phyloP scores from a whole-genome alignment of 169 alveolate genomes.

The Cystoisospora suis region DNA sequence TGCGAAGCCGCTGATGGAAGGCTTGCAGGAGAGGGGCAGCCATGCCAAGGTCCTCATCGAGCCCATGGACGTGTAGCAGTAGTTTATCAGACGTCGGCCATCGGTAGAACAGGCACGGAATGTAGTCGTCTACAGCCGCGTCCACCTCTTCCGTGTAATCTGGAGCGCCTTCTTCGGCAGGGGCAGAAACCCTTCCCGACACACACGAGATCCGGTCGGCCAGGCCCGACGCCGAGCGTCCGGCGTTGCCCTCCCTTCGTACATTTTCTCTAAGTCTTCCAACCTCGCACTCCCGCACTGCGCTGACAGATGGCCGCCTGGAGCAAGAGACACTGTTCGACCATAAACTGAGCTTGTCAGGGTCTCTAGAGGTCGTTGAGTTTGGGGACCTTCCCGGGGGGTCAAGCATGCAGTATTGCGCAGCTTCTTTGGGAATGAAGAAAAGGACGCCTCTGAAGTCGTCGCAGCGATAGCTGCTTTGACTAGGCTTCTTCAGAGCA shows the following conservation, averaged over 20 bases:
- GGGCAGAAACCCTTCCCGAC: too few relatives aligned
- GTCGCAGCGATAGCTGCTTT: neutral
- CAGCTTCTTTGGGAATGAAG: neutral
- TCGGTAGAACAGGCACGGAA: constrained; percentile 22
- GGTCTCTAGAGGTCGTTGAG: too few relatives aligned
- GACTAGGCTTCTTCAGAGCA: constrained; percentile 6
- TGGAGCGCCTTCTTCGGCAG: neutral
- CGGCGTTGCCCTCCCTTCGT: too few relatives aligned
- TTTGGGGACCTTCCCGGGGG: too few relatives aligned
- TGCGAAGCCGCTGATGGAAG: neutral
- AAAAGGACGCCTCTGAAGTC: neutral
- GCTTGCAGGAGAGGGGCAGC: neutral
- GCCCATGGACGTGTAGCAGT: neutral
- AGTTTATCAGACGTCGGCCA: constrained; percentile 1
- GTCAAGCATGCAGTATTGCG: neutral
- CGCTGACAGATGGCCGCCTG: neutral
- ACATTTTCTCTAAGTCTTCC: too few relatives aligned
- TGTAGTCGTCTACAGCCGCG: neutral
- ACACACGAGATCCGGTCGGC: too few relatives aligned
- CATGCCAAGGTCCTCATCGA: constrained; percentile 22
- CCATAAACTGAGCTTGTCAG: neutral
- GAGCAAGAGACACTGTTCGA: neutral
- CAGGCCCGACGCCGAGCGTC: too few relatives aligned
- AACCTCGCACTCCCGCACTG: too few relatives aligned
- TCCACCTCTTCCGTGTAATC: neutral